A percentile compares a stretch with the other conserved stretches of the same genome.
Evolutionary conservation across 164 flowering plant species (phyloP).

Genomic region (Saururus chinensis): DNA sequence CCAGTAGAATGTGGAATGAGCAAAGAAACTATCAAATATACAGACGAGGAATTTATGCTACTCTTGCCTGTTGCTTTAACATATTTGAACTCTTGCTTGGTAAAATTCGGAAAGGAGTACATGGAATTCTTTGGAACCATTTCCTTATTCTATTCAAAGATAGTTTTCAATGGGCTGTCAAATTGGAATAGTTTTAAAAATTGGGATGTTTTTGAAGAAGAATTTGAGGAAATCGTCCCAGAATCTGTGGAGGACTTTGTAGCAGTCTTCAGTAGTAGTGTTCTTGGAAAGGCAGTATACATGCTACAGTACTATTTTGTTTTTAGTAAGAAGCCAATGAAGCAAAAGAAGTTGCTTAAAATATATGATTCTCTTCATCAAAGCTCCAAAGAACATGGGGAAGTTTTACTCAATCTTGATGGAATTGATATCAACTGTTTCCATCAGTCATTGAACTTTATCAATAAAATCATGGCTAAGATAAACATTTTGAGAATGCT

Average conservation of each 20-base stretch:
- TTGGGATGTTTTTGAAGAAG: constrained; percentile 33
- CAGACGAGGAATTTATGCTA: constrained; percentile 53
- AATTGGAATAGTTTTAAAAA: constrained; percentile 62
- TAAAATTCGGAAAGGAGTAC: constrained; percentile 29
- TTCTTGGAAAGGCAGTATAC: constrained; percentile 53
- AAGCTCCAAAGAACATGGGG: constrained; percentile 19
- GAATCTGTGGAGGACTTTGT: constrained; percentile 43
- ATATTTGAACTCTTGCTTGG: constrained; percentile 29
- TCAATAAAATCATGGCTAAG: constrained; percentile 46
- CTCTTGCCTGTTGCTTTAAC: constrained; percentile 64
- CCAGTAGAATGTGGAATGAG: not conserved
- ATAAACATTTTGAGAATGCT: constrained; percentile 42
- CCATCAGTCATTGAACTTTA: constrained; percentile 33
- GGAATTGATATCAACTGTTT: constrained; percentile 26
- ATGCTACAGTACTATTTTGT: constrained; percentile 44
- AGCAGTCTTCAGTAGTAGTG: constrained; percentile 29
- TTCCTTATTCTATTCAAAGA: constrained; percentile 38
- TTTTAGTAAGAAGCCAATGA: constrained; percentile 21
- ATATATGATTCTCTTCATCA: constrained; percentile 43
- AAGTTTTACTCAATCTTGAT: constrained; percentile 36
- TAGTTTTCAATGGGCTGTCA: constrained; percentile 43
- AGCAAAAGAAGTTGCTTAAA: constrained; percentile 31
- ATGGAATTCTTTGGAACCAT: constrained; percentile 19
- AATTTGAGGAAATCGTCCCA: constrained; percentile 24
- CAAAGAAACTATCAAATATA: constrained; percentile 1